Conservation (phyloP, 2,329 filamentous ascomycete genomes). For the Neospermospora avenae region DNA sequence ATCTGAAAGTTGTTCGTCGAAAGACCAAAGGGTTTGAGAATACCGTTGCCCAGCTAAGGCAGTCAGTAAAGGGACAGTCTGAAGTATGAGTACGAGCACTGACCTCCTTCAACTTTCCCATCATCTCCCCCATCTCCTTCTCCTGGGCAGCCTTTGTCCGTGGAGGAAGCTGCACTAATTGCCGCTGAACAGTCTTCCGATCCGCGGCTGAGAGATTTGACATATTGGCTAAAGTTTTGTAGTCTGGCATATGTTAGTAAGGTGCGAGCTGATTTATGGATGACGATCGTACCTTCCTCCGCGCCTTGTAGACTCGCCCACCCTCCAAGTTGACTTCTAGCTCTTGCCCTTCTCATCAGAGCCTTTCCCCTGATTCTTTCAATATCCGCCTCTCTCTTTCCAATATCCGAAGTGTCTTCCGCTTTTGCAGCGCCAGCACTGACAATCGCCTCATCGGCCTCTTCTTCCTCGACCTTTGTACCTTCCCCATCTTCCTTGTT, state of each 20-base stretch:
- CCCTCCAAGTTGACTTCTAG: conserved; percentile 62
- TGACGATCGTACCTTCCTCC: conserved; percentile 44
- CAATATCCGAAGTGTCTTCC: conserved; percentile 33
- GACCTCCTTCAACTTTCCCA: conserved; percentile 86
- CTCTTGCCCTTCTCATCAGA: conserved; percentile 51
- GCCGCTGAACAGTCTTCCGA: conserved; percentile 61
- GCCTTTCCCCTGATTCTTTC: conserved; percentile 78
- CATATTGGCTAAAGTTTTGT: conserved; percentile 61
- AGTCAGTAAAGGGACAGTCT: conserved; percentile 2
- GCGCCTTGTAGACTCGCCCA: conserved; percentile 81
- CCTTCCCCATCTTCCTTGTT: conserved; percentile 31
- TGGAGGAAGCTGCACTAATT: conserved; percentile 63
- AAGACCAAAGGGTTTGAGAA: conserved; percentile 89
- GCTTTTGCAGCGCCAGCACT: conserved; percentile 55
- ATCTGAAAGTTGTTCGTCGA: conserved; percentile 95
- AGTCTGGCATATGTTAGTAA: conserved; percentile 51
- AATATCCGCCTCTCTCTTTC: conserved; percentile 57
- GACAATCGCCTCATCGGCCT: conserved; percentile 58
- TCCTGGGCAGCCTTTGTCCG: conserved; percentile 76
- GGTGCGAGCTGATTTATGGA: neutral
- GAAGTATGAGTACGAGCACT: conserved; percentile 34
- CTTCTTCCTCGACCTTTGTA: conserved; percentile 33
- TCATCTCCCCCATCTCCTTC: conserved; percentile 91
- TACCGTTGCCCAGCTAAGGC: conserved; percentile 73
- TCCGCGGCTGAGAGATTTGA: conserved; percentile 63